Percentiles rank a stretch among this genome's conserved stretches.
phyloP scores from a whole-genome alignment of 2,329 filamentous ascomycete genomes.

The Alternaria triticimaculans region DNA sequence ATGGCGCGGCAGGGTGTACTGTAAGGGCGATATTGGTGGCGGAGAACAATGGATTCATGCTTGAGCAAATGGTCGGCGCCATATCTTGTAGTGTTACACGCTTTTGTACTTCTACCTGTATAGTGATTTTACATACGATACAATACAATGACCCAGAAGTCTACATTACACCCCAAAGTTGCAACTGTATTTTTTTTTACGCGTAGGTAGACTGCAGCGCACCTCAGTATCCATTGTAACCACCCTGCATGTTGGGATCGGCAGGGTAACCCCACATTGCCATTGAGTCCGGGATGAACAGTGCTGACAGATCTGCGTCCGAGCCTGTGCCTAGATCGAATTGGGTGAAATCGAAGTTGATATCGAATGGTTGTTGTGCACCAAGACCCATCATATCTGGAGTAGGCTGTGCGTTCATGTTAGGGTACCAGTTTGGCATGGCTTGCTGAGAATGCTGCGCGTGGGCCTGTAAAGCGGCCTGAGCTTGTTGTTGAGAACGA shows the following conservation, averaged over 20 bases:
- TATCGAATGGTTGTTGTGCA: slow-evolving; percentile 36
- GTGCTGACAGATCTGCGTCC: slow-evolving; percentile 44
- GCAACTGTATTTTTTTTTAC: neutral
- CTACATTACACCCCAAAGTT: neutral
- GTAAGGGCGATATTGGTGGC: too few species aligned
- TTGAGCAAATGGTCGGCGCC: neutral
- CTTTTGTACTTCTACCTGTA: neutral
- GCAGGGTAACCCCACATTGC: slow-evolving; percentile 35
- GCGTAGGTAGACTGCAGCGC: neutral
- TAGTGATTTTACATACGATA: neutral
- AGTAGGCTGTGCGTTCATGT: slow-evolving; percentile 23
- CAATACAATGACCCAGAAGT: neutral
- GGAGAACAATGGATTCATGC: neutral
- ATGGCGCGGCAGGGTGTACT: neutral
- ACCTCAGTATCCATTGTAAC: slow-evolving; percentile 18
- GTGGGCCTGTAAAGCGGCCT: slow-evolving; percentile 34
- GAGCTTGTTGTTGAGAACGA: slow-evolving; percentile 32
- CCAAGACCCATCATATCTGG: slow-evolving; percentile 38
- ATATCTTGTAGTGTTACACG: neutral
- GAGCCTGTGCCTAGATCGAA: slow-evolving; percentile 46
- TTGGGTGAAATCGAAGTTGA: slow-evolving; percentile 47
- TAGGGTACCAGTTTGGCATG: slow-evolving; percentile 39
- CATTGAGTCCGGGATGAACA: slow-evolving; percentile 47
- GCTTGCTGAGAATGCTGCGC: slow-evolving; percentile 27
- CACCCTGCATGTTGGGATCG: slow-evolving; percentile 20